Evolutionary conservation across 2,329 filamentous ascomycete species (phyloP), one percentile per base, ranked within the genome.

Genomic region (Dactylellina leptospora): DNA sequence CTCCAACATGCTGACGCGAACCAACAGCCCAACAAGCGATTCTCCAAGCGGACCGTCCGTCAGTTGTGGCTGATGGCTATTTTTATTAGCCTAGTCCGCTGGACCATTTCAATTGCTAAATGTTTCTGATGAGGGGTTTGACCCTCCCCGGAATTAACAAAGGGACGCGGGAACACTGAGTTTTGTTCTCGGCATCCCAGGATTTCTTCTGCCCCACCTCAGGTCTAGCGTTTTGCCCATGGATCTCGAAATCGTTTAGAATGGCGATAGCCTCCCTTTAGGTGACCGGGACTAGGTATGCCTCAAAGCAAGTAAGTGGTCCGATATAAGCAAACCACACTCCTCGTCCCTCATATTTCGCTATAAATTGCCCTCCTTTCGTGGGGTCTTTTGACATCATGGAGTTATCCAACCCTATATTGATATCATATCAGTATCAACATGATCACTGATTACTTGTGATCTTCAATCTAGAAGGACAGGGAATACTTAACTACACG

Each of bases 391-490:
- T 40, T 48, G 2, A 8, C n/a, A n/a, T 10, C 13, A 16, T 2
- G n/a, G 3, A 27, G 11, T 23, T 8, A 45, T n/a, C n/a, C n/a
- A n/a, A n/a, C n/a, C n/a, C n/a, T n/a, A n/a, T n/a, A n/a, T n/a
- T n/a, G 38, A 10, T 16, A n/a, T 42, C 5, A 16, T 4, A 42
- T 42, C 5, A 6, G 5, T 4, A 42, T 16, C 4, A 4, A 16
- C n/a, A 42, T 42, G n/a, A n/a, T n/a, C n/a, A n/a, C n/a, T n/a
- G 16, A n/a, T 38, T 53, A 55, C 42, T 40, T 64, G 13, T 23
- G 61, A 66, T 66, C 51, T 20, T 50, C 61, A 66, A 51, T 58
- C 51, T 58, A 28, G 61, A 58, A 56, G 42, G 18, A 51, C 23
- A 50, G 20, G 36, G 45, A 53, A 47, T 11, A 23, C 33, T 27